These are phyloP conservation scores for Diplodia corticola DNA, from an alignment of 2,329 filamentous ascomycete genomes.

Conservation along the genomic window DNA sequence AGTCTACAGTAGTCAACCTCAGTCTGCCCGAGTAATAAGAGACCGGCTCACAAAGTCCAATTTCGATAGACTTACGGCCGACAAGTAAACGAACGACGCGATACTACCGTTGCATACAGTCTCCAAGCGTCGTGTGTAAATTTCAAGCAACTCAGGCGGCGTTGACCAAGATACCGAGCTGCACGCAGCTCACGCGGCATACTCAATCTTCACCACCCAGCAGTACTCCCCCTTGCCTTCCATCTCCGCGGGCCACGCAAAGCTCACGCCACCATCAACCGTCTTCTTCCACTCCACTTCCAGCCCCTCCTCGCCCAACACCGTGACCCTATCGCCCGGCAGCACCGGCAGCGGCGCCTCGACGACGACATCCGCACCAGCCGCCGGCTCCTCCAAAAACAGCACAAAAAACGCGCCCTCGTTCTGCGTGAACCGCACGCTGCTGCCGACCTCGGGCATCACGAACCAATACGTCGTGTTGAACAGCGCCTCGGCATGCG, in stretches of 20 bases:
- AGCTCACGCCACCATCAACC: conserved; percentile 28
- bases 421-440: conserved; percentile 54
- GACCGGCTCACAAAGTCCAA: no score
- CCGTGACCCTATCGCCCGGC: conserved; percentile 48
- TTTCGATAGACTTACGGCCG: no score
- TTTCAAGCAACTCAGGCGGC: no score
- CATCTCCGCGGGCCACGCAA: conserved; percentile 32
- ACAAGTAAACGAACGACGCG: no score
- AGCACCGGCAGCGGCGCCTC: conserved; percentile 50
- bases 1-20: no score
- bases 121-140: background rate
- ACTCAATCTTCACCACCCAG: conserved; percentile 29
- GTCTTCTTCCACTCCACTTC: conserved; percentile 21
- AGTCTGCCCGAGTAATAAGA: no score
- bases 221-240: conserved; percentile 22
- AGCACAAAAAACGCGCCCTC: conserved; percentile 56
- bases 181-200: conserved; percentile 15
- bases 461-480: conserved; percentile 59
- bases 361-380: conserved; percentile 36
- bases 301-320: conserved; percentile 39
- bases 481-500: conserved; percentile 57
- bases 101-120: no score
- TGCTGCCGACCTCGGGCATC: conserved; percentile 43
- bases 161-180: background rate
- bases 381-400: conserved; percentile 44